phyloP scores from a whole-genome alignment of 1,284 basidiomycete species.

The Ceratobasidium sp. region DNA sequence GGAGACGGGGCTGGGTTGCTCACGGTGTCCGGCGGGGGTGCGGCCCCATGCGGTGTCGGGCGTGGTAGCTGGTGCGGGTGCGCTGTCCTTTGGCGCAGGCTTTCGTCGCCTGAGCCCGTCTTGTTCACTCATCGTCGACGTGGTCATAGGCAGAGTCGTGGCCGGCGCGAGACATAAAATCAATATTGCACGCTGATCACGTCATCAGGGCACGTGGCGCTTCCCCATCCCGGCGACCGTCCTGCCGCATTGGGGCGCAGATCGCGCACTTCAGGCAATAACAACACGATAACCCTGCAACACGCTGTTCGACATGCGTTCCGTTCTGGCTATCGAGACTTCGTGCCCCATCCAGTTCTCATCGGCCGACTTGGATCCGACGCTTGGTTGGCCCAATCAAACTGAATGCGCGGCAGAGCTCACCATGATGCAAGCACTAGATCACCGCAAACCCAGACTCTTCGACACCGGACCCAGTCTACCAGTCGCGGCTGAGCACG shows the following conservation, averaged over 20 bases:
- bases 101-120: conserved; percentile 10
- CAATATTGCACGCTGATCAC: neutral
- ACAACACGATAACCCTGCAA: neutral
- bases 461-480: too few relatives aligned
- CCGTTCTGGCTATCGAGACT: too few relatives aligned
- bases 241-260: neutral
- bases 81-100: neutral
- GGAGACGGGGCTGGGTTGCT: neutral
- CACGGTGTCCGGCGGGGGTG: conserved; percentile 15
- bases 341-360: too few relatives aligned
- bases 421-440: too few relatives aligned
- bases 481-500: too few relatives aligned
- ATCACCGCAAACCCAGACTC: too few relatives aligned
- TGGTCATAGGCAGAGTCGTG: neutral
- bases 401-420: too few relatives aligned
- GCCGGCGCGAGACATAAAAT: conserved; percentile 21
- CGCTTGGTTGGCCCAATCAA: too few relatives aligned
- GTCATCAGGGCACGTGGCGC: conserved; percentile 14
- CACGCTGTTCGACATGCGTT: neutral
- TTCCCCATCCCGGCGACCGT: neutral
- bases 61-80: neutral
- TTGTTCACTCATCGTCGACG: conserved; percentile 4
- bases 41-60: conserved; percentile 27
- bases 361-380: too few relatives aligned
- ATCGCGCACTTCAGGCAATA: neutral